Percentiles rank a stretch among this genome's conserved stretches.
Conservation (phyloP, 2,329 filamentous ascomycete species). For the Exophiala alcalophila region DNA sequence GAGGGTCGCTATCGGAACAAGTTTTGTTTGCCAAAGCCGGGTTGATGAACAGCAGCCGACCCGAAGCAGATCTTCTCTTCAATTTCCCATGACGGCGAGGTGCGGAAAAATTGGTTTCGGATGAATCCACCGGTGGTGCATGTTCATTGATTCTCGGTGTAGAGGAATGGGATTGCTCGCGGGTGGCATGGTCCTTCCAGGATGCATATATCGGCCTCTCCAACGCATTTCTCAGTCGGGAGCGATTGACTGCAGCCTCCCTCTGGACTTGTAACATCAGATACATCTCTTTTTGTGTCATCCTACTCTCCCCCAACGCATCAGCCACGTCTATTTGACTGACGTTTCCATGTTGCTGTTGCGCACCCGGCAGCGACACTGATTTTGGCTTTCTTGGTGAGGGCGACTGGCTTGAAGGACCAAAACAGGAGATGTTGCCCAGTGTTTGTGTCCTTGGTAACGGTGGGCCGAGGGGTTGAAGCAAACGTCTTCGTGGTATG, state of each 20-base stretch:
- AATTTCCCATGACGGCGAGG: background rate
- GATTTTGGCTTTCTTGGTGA: constrained; percentile 21
- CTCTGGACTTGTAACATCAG: constrained; percentile 19
- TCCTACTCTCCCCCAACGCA: constrained; percentile 22
- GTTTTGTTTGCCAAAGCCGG: constrained; percentile 11
- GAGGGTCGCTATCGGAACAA: constrained; percentile 2
- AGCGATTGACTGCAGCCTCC: constrained; percentile 22
- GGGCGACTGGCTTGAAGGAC: constrained; percentile 7
- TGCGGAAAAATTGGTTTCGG: constrained; percentile 5
- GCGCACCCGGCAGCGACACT: background rate
- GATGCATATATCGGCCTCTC: too few species aligned
- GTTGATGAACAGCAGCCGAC: constrained; percentile 11
- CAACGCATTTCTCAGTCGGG: constrained; percentile 17
- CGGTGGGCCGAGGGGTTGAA: constrained; percentile 25
- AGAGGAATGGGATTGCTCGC: too few species aligned
- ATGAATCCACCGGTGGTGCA: background rate
- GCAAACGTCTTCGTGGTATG: constrained; percentile 20
- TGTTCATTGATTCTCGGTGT: background rate
- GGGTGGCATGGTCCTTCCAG: too few species aligned
- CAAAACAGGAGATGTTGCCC: constrained; percentile 26
- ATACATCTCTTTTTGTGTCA: constrained; percentile 23
- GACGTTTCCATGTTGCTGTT: constrained; percentile 1
- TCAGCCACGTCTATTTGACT: constrained; percentile 17
- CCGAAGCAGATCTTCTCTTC: constrained; percentile 4
- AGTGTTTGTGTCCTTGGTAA: constrained; percentile 25